phyloP scores from a whole-genome alignment of 495 filamentous ascomycete species.

The Penicillium atrosanguineum region DNA sequence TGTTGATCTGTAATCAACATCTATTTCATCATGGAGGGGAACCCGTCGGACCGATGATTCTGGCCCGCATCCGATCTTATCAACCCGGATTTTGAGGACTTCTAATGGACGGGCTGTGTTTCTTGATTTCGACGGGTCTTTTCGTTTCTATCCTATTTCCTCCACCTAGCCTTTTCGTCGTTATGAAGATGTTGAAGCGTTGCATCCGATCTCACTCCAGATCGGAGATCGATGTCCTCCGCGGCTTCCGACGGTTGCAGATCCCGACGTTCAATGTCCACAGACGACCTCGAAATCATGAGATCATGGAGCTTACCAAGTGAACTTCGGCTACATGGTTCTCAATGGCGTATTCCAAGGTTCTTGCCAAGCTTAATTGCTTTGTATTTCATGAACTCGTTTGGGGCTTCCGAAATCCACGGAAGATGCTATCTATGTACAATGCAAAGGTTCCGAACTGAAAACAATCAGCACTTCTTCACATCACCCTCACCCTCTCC shows the following conservation, averaged over 20 bases:
- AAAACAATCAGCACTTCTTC: slow-evolving; percentile 17
- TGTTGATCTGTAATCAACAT: slow-evolving; percentile 3
- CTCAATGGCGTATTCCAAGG: neutral
- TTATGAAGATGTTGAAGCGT: neutral
- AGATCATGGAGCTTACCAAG: neutral
- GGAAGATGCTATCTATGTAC: slow-evolving; percentile 7
- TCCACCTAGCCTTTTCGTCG: neutral
- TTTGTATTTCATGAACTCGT: neutral
- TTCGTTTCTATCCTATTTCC: neutral
- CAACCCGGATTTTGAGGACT: neutral
- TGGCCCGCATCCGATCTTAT: slow-evolving; percentile 26
- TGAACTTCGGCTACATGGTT: neutral
- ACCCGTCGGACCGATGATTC: slow-evolving; percentile 15
- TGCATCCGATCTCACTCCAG: neutral
- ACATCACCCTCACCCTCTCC: slow-evolving; percentile 24
- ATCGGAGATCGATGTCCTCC: neutral
- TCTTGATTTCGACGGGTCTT: neutral
- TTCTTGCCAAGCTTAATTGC: neutral
- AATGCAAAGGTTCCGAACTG: slow-evolving; percentile 3
- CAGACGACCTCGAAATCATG: neutral
- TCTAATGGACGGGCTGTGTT: neutral
- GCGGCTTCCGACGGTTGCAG: slow-evolving; percentile 4
- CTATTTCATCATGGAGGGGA: slow-evolving; percentile 14
- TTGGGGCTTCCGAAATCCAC: neutral
- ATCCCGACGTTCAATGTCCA: neutral